A percentile compares a stretch with the other conserved stretches of the same genome.
Conservation (phyloP, 345 rosid species). For the Euphorbia tirucalli region DNA sequence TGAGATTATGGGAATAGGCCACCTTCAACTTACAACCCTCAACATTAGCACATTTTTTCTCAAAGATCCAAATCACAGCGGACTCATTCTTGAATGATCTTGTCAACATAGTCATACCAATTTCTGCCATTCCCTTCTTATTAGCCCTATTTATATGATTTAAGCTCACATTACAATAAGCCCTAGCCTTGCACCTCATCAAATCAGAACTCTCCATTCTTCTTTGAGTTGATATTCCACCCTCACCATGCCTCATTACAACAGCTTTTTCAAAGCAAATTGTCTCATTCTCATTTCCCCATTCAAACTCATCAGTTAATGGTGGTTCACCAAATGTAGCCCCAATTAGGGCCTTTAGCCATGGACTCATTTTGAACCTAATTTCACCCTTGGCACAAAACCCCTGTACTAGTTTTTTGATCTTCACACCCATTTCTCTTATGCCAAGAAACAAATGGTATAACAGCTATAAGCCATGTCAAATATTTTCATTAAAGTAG, state of each 20-base stretch:
- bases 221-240: too few relatives aligned
- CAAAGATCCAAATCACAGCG: constrained; percentile 42
- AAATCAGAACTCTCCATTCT: too few relatives aligned
- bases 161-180: too few relatives aligned
- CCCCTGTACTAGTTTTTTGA: constrained; percentile 56
- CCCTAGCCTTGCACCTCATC: too few relatives aligned
- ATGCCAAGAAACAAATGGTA: constrained; percentile 73
- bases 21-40: constrained; percentile 60
- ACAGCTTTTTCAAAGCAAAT: constrained; percentile 67
- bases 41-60: constrained; percentile 47
- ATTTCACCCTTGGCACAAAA: constrained; percentile 78
- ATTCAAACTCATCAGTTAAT: constrained; percentile 30
- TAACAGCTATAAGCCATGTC: constrained; percentile 61
- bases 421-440: constrained; percentile 39
- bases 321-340: constrained; percentile 51
- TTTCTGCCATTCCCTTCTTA: constrained; percentile 14
- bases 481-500: constrained; percentile 49
- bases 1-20: constrained; percentile 59
- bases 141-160: background rate
- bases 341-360: constrained; percentile 43
- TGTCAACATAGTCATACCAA: constrained; percentile 60
- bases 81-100: constrained; percentile 72
- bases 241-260: constrained; percentile 82
- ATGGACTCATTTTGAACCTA: constrained; percentile 45
- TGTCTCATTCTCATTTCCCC: constrained; percentile 27